Evolutionary conservation across 805 yeast species (phyloP).

Genomic region (Huiozyma sinensis): DNA sequence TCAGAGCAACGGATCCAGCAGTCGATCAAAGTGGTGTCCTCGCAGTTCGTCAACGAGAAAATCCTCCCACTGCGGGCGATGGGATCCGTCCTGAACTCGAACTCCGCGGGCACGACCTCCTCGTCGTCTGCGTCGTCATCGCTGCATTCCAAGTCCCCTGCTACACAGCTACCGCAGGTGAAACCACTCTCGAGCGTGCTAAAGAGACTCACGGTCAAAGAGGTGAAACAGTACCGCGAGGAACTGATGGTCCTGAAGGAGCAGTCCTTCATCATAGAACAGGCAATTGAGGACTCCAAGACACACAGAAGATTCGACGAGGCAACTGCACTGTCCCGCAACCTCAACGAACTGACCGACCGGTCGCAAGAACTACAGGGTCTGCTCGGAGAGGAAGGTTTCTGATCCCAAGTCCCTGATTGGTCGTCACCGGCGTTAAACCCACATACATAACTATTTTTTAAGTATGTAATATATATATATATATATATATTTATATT

Average conservation of each 20-base stretch:
- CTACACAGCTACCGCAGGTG: conserved; percentile 2
- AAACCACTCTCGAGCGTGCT: conserved; percentile 11
- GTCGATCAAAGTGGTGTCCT: conserved; percentile 47
- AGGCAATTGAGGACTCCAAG: conserved; percentile 52
- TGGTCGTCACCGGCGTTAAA: too few species aligned
- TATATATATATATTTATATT: too few species aligned
- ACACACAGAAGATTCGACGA: conserved; percentile 70
- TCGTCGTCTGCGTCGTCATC: neutral
- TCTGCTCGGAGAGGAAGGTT: conserved; percentile 47
- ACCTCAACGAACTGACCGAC: conserved; percentile 43
- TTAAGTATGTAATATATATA: too few species aligned
- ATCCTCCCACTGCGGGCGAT: conserved; percentile 53
- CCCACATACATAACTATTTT: too few species aligned
- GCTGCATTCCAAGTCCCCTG: neutral
- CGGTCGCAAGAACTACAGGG: conserved; percentile 38
- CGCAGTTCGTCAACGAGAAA: conserved; percentile 54
- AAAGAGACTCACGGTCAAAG: conserved; percentile 35
- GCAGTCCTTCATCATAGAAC: conserved; percentile 62
- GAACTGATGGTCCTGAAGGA: conserved; percentile 80
- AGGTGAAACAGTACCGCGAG: conserved; percentile 53
- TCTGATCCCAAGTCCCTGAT: conserved; percentile 9
- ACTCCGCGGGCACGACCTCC: neutral
- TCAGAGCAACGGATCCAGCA: conserved; percentile 39
- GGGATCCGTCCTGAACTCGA: conserved; percentile 27
- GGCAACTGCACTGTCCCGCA: conserved; percentile 45